A percentile compares a stretch with the other conserved stretches of the same genome.
Conservation (phyloP, 2,329 filamentous ascomycete species). For the Talaromyces verruculosus region DNA sequence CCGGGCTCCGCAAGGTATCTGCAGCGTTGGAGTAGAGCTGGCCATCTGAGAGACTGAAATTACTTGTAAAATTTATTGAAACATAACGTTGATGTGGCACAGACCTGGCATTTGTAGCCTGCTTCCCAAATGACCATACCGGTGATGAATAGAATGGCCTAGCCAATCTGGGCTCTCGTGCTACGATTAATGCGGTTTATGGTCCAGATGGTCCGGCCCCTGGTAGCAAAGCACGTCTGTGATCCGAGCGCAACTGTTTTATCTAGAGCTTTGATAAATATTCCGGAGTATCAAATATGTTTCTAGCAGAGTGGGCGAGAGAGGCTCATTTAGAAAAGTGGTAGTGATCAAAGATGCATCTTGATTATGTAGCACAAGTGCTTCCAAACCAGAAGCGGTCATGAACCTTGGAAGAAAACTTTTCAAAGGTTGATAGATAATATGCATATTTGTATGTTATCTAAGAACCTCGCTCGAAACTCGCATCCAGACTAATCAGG, state of each 20-base stretch:
- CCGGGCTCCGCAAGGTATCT: conserved; percentile 9
- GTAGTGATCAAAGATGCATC: no score
- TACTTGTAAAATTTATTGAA: no score
- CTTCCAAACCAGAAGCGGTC: background rate
- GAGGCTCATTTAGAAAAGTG: conserved; percentile 4
- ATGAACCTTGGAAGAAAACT: background rate
- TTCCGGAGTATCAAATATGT: background rate
- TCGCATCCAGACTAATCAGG: background rate
- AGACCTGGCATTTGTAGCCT: conserved; percentile 65
- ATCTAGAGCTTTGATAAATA: background rate
- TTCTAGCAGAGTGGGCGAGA: background rate
- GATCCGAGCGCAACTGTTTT: background rate
- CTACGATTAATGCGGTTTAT: conserved; percentile 45
- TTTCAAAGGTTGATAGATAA: background rate
- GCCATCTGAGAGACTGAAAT: background rate
- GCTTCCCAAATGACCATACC: conserved; percentile 58
- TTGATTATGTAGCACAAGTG: no score
- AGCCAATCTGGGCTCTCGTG: conserved; percentile 51
- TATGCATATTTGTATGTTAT: background rate
- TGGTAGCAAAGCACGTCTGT: background rate
- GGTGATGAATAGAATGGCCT: conserved; percentile 48
- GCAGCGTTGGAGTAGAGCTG: background rate
- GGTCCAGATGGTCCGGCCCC: background rate
- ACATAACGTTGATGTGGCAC: background rate
- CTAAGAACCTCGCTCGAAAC: background rate